A percentile compares a stretch with the other conserved stretches of the same genome.
Evolutionary conservation across 306 rosid genomes (phyloP).

Genomic region (Mucuna pruriens): DNA sequence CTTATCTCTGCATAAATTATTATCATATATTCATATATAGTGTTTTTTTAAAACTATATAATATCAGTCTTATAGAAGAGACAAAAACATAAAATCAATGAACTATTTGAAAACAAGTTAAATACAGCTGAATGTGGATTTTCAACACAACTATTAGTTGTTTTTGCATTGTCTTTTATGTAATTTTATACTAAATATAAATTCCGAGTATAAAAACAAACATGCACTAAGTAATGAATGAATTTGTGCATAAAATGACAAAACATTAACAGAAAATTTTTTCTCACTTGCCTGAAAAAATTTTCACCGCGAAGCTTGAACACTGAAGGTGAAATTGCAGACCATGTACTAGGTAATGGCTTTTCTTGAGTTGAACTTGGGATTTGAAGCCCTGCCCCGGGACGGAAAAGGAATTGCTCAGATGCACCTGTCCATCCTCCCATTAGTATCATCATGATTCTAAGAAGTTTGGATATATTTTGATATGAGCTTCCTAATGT

Average conservation of each 20-base stretch:
- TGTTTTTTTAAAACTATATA: too few relatives aligned
- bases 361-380: constrained; percentile 60
- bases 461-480: background rate
- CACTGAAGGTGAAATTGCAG: constrained; percentile 66
- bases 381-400: constrained; percentile 63
- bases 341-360: constrained; percentile 68
- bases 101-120: background rate
- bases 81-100: background rate
- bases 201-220: too few relatives aligned
- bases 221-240: background rate
- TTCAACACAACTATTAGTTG: too few relatives aligned
- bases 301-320: constrained; percentile 84
- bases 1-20: constrained; percentile 64
- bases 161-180: too few relatives aligned
- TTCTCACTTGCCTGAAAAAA: constrained; percentile 69
- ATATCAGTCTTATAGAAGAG: background rate
- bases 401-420: constrained; percentile 69
- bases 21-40: constrained; percentile 24
- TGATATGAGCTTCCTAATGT: background rate
- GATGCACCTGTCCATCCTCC: constrained; percentile 59
- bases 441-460: constrained; percentile 23
- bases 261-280: constrained; percentile 15
- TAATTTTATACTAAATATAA: too few relatives aligned
- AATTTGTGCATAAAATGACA: background rate
- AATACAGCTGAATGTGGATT: too few relatives aligned